Evolutionary conservation across 2,329 filamentous ascomycete species (phyloP).

Genomic region (Chalara sp.): DNA sequence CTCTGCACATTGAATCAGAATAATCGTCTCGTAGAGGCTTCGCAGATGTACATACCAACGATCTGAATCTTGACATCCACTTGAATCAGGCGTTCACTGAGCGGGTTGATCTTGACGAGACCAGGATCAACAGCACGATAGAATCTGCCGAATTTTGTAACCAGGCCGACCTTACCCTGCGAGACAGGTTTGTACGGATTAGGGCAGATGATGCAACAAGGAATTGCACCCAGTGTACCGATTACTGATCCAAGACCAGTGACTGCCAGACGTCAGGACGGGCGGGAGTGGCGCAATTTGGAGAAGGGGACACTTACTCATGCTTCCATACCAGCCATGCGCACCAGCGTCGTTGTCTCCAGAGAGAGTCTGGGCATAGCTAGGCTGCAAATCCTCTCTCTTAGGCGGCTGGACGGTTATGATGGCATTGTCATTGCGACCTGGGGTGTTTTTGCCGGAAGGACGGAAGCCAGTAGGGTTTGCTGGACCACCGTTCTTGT

Average conservation of each 20-base stretch:
- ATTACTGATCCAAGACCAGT: slow-evolving; percentile 67
- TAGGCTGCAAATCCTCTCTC: slow-evolving; percentile 72
- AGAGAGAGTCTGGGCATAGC: slow-evolving; percentile 57
- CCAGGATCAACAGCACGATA: slow-evolving; percentile 94
- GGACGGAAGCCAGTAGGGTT: too few relatives aligned
- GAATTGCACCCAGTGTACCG: slow-evolving; percentile 77
- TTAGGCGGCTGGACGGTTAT: slow-evolving; percentile 74
- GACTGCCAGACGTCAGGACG: slow-evolving; percentile 37
- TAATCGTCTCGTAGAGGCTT: background rate
- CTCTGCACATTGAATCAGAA: slow-evolving; percentile 40
- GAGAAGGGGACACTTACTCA: slow-evolving; percentile 53
- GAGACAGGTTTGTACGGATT: slow-evolving; percentile 92
- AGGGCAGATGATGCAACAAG: slow-evolving; percentile 85
- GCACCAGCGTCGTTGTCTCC: slow-evolving; percentile 59
- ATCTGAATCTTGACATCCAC: slow-evolving; percentile 99
- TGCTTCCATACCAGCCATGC: slow-evolving; percentile 82
- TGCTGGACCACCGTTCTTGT: too few relatives aligned
- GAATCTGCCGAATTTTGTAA: slow-evolving; percentile 93
- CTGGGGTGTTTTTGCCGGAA: background rate
- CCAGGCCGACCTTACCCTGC: slow-evolving; percentile 90
- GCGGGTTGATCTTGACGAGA: slow-evolving; percentile 93
- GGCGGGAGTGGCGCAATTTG: background rate
- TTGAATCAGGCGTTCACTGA: slow-evolving; percentile 82
- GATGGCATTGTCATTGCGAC: slow-evolving; percentile 31
- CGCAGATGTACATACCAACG: slow-evolving; percentile 44